Evolutionary conservation across 805 yeast genomes (phyloP).

Genomic region (Lachancea cidri): DNA sequence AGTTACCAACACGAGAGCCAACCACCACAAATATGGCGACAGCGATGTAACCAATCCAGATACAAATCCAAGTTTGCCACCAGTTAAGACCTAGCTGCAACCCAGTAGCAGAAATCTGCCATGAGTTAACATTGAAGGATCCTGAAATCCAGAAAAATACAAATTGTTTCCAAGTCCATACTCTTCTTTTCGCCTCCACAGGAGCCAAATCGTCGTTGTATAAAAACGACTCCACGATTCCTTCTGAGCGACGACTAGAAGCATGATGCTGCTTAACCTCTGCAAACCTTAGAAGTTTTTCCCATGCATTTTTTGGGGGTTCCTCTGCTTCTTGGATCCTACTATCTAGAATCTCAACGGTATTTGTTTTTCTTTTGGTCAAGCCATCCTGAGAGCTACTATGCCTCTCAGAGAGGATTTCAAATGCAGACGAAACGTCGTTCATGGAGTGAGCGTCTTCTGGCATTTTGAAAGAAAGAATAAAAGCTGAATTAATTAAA

Average conservation of each 20-base stretch:
- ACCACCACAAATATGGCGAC: constrained; percentile 65
- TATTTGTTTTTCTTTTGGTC: constrained; percentile 1
- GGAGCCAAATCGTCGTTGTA: constrained; percentile 76
- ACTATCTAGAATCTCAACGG: constrained; percentile 1
- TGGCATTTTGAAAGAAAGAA: constrained; percentile 1
- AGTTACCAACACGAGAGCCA: constrained; percentile 74
- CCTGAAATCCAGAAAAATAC: constrained; percentile 86
- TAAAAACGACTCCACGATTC: constrained; percentile 40
- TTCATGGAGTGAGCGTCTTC: not conserved
- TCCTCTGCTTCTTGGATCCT: constrained; percentile 1
- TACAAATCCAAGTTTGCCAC: constrained; percentile 92
- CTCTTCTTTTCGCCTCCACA: constrained; percentile 65
- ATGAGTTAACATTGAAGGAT: constrained; percentile 83
- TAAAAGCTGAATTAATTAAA: not conserved
- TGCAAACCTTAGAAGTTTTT: constrained; percentile 6
- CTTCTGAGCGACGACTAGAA: constrained; percentile 10
- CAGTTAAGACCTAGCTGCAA: constrained; percentile 72
- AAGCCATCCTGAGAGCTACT: not conserved
- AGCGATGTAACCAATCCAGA: constrained; percentile 77
- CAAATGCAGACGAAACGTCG: constrained; percentile 11
- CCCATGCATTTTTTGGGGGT: constrained; percentile 6
- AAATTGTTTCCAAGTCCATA: constrained; percentile 81
- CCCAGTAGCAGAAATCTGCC: constrained; percentile 91
- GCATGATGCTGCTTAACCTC: constrained; percentile 12
- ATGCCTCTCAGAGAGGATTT: constrained; percentile 5